phyloP scores from a whole-genome alignment of 495 filamentous ascomycete genomes.

The Hypomontagnella submonticulosa region DNA sequence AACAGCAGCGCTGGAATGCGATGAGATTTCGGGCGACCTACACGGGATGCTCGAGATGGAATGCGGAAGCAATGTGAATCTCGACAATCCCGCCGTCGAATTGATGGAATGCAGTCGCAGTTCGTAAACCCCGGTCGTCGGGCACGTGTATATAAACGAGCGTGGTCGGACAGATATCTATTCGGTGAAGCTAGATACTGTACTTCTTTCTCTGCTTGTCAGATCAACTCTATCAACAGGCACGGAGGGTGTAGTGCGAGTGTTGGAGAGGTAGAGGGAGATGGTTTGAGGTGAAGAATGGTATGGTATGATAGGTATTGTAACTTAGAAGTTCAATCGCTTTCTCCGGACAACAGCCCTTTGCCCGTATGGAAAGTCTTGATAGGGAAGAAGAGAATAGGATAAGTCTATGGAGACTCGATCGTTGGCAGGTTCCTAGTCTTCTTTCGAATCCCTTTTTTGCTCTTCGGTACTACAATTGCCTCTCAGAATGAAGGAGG shows the following conservation, averaged over 20 bases:
- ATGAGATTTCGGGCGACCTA: slow-evolving; percentile 16
- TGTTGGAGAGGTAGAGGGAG: slow-evolving; percentile 11
- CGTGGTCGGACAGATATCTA: slow-evolving; percentile 8
- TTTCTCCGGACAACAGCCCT: slow-evolving; percentile 41
- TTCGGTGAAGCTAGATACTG: slow-evolving; percentile 26
- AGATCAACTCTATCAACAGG: slow-evolving; percentile 35
- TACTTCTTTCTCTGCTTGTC: slow-evolving; percentile 34
- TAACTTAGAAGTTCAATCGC: slow-evolving; percentile 44
- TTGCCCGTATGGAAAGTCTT: slow-evolving; percentile 37
- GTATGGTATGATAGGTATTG: slow-evolving; percentile 23
- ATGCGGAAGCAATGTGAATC: slow-evolving; percentile 44
- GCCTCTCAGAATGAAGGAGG: slow-evolving; percentile 29
- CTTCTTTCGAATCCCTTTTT: slow-evolving; percentile 32
- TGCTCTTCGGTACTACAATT: slow-evolving; percentile 42
- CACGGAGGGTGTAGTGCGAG: slow-evolving; percentile 22
- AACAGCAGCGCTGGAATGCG: slow-evolving; percentile 46
- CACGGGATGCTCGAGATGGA: slow-evolving; percentile 39
- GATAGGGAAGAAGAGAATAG: slow-evolving; percentile 39
- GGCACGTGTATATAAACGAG: slow-evolving; percentile 28
- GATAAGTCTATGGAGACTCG: slow-evolving; percentile 31
- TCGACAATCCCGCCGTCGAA: slow-evolving; percentile 42
- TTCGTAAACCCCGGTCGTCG: slow-evolving; percentile 10
- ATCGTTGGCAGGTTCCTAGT: slow-evolving; percentile 43
- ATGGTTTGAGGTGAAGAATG: slow-evolving; percentile 14
- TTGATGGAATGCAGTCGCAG: slow-evolving; percentile 33